Evolutionary conservation across 352 stramenopile species (phyloP).

Genomic region (Blastocystis sp.): DNA sequence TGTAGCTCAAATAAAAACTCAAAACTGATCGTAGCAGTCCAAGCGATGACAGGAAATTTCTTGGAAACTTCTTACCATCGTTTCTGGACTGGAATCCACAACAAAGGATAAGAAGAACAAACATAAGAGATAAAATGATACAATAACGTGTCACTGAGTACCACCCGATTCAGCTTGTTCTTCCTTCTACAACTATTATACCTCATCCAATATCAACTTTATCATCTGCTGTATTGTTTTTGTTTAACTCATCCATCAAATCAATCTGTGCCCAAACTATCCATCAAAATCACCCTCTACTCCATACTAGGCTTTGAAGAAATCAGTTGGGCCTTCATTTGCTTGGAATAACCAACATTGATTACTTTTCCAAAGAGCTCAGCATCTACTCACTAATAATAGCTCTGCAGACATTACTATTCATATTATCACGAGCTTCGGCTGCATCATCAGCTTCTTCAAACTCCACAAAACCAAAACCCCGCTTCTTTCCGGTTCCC

Average conservation of each 20-base stretch:
- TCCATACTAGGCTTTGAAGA: constrained; percentile 54
- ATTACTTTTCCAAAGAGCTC: constrained; percentile 63
- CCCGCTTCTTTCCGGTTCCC: constrained; percentile 53
- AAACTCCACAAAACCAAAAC: constrained; percentile 67
- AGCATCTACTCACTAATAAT: constrained; percentile 14
- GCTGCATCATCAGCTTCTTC: constrained; percentile 66
- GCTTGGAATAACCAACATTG: constrained; percentile 64
- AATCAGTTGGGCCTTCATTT: constrained; percentile 34
- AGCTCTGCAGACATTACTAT: background rate
- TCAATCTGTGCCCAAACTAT: constrained; percentile 65
- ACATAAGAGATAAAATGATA: background rate
- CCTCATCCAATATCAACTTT: background rate
- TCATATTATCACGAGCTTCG: constrained; percentile 65
- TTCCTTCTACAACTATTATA: background rate
- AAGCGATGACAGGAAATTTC: background rate
- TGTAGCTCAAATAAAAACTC: too few relatives aligned
- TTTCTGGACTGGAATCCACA: background rate
- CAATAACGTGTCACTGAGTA: background rate
- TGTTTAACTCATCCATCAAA: constrained; percentile 6
- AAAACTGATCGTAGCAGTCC: too few relatives aligned
- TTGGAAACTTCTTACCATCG: background rate
- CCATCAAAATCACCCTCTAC: background rate
- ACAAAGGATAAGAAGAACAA: background rate
- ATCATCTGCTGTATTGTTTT: background rate
- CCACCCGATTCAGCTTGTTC: background rate